phyloP scores from a whole-genome alignment of 2,329 filamentous ascomycete genomes.

The Beauveria brongniartii region DNA sequence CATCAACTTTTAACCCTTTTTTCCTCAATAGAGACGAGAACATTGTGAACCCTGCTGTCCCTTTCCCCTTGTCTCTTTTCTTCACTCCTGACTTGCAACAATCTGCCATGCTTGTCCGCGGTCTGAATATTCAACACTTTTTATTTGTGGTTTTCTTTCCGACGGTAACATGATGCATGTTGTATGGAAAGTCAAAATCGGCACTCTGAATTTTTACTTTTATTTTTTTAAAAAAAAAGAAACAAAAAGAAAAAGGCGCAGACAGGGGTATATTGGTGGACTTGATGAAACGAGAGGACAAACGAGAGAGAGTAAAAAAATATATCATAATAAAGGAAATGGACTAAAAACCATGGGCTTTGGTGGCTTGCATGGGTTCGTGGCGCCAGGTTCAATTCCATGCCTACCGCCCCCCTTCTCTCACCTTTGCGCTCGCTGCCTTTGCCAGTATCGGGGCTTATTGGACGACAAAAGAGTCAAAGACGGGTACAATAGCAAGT shows the following conservation, averaged over 20 bases:
- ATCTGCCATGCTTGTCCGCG: too few relatives aligned
- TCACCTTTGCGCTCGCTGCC: background rate
- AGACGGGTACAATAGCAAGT: background rate
- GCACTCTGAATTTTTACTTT: too few relatives aligned
- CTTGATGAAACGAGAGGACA: background rate
- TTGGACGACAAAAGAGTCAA: background rate
- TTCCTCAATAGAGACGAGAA: too few relatives aligned
- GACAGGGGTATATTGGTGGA: background rate
- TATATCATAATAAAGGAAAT: too few relatives aligned
- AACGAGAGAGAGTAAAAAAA: background rate
- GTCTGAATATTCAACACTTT: too few relatives aligned
- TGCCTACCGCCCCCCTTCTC: background rate
- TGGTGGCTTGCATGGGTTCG: slow-evolving; percentile 8
- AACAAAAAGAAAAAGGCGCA: background rate
- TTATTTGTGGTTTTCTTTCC: background rate
- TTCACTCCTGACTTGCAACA: background rate
- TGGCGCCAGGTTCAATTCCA: background rate
- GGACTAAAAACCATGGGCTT: background rate
- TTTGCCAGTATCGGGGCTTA: background rate
- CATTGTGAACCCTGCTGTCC: too few relatives aligned
- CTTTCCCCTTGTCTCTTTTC: background rate
- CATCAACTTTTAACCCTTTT: background rate
- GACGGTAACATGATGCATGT: background rate
- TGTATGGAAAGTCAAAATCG: background rate
- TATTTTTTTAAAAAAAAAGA: too few relatives aligned